Evolutionary conservation across 345 rosid species (phyloP), one percentile per base, ranked within the genome.

Genomic region (Erucastrum elatum): DNA sequence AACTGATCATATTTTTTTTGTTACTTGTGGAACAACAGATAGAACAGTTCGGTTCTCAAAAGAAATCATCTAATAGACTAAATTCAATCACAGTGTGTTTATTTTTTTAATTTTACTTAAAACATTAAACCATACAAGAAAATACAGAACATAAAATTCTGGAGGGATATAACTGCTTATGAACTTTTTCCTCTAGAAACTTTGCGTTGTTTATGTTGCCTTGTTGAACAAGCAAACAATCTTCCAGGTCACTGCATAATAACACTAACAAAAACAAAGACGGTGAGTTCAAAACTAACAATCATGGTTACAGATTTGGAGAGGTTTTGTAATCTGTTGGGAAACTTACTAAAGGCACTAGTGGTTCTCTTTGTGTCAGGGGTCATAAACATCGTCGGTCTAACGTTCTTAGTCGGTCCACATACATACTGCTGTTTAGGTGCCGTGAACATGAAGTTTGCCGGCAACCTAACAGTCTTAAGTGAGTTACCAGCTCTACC

Each of bases 181-280:
- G 26, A 58, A 27, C 29, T 33, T 2, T 8, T 68, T 12, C 16
- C 17, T 30, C 21, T 44, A 1, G 25, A 10, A 62, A 17, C 30
- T 78, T 39, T 37, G 53, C 1, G 16, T 6, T 78, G 11, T 71
- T 66, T 63, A 74, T 68, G 15, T 39, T 68, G 75, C 65, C 8
- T 73, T 79, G 44, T 73, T 4, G 46, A 73, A 79, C n/a, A 67
- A 56, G 83, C 97, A 93, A 49, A 92, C 89, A 71, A 87, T 83
- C 37, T 90, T 91, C 97, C 98, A 91, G 37, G 98, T 91, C 94
- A 88, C 97, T 94, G 88, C 84, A 83, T n/a, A 31, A 67, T 41
- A 58, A 60, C 63, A 46, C 12, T 66, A 72, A 60, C 41, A 79
- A 15, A 72, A n/a, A 67, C 35, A 5, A 5, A 59, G 13, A 30